These are phyloP conservation scores for Lunasporangiospora selenospora DNA, from an alignment of 192 early-diverging fungal genomes.

Conservation along the genomic window DNA sequence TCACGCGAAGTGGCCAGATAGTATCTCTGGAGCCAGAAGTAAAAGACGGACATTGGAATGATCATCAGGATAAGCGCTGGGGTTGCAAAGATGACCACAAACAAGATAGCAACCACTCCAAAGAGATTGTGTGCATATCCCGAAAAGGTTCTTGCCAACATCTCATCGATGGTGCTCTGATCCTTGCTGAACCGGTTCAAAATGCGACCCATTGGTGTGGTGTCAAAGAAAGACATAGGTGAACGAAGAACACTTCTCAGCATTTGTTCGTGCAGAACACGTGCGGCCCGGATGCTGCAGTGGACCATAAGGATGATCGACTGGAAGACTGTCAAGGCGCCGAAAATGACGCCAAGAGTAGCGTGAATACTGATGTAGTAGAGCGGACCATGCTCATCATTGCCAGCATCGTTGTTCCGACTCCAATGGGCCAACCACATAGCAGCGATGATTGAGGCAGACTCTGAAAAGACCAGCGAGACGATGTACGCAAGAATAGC, in stretches of 20 bases:
- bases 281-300: conserved; percentile 53
- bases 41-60: conserved; percentile 71
- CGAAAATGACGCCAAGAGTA: conserved; percentile 67
- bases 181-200: conserved; percentile 74
- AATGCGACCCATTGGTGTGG: conserved; percentile 73
- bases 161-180: conserved; percentile 69
- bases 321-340: conserved; percentile 63
- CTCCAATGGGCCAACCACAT: conserved; percentile 75
- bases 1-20: conserved; percentile 81
- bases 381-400: conserved; percentile 47
- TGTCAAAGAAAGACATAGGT: conserved; percentile 79
- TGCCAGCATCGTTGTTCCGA: conserved; percentile 49
- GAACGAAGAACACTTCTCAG: conserved; percentile 19
- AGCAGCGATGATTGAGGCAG: conserved; percentile 56
- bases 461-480: conserved; percentile 57
- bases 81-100: conserved; percentile 25
- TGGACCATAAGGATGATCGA: conserved; percentile 73
- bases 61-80: conserved; percentile 72
- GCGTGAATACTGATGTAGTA: conserved; percentile 79
- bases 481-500: conserved; percentile 60
- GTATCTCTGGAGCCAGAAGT: conserved; percentile 68
- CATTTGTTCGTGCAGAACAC: conserved; percentile 2
- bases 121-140: conserved; percentile 20
- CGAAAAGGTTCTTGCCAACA: conserved; percentile 55
- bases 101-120: conserved; percentile 22